Percentiles rank a stretch among this genome's conserved stretches.
These are phyloP conservation scores for Trichoderma virens DNA, from an alignment of 495 filamentous ascomycete species.

Conservation along the genomic window DNA sequence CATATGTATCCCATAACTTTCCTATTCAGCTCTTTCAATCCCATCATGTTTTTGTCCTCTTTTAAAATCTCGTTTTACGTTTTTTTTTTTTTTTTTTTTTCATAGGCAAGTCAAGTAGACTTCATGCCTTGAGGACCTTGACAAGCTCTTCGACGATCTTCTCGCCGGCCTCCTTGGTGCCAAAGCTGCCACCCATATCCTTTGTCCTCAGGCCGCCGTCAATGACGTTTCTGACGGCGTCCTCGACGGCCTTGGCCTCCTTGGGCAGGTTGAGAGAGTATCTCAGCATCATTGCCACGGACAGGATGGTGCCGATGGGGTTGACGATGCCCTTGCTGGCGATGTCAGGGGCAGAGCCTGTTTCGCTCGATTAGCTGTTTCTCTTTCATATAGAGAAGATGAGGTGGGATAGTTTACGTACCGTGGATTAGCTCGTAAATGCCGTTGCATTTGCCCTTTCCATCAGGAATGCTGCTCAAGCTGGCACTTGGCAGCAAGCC, in stretches of 20 bases:
- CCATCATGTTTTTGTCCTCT: no score
- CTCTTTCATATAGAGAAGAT: neutral
- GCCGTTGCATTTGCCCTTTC: no score
- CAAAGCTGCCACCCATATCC: conserved; percentile 68
- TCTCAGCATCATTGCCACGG: conserved; percentile 84
- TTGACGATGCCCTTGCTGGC: conserved; percentile 85
- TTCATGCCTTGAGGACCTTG: conserved; percentile 40
- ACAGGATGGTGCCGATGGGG: conserved; percentile 75
- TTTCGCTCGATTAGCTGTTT: conserved; percentile 10
- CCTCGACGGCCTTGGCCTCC: conserved; percentile 67
- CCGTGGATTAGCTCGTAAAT: conserved; percentile 99
- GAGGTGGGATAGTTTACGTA: conserved; percentile 33
- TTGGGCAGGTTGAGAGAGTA: conserved; percentile 74
- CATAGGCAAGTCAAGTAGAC: no score
- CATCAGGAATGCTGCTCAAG: conserved; percentile 78
- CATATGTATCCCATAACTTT: no score
- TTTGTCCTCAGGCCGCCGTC: conserved; percentile 66
- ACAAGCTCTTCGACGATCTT: conserved; percentile 65
- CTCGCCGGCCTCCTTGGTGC: conserved; percentile 72
- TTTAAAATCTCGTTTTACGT: no score
- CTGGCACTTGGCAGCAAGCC: conserved; percentile 86
- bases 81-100: no score
- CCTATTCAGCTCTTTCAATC: no score
- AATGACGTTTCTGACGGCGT: conserved; percentile 69
- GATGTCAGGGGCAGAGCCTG: conserved; percentile 67